phyloP scores from a whole-genome alignment of 345 rosid genomes.

The Angophora floribunda region DNA sequence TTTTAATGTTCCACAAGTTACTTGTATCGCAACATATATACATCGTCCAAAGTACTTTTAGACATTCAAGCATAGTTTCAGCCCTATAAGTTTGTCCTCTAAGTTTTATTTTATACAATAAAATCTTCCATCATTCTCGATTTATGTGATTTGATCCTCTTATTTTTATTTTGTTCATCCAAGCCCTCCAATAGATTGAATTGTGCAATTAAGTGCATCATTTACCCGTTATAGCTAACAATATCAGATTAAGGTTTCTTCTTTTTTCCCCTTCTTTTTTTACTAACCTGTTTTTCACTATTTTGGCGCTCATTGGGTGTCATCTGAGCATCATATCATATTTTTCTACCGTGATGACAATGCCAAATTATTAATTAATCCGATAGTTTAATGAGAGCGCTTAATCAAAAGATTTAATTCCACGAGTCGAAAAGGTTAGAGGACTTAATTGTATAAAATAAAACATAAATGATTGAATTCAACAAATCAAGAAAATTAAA shows the following conservation, averaged over 20 bases:
- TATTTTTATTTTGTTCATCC: neutral
- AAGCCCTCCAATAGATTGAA: neutral
- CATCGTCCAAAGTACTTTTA: neutral
- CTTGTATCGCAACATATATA: neutral
- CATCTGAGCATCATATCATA: neutral
- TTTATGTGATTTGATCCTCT: neutral
- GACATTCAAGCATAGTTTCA: neutral
- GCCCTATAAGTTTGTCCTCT: neutral
- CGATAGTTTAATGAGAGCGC: accelerated
- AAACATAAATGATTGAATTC: neutral
- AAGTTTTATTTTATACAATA: neutral
- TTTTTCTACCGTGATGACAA: neutral
- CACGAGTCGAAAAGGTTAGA: neutral
- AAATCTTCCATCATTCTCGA: neutral
- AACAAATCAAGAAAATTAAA: neutral
- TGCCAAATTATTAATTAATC: neutral
- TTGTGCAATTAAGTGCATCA: neutral
- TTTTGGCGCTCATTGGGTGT: neutral
- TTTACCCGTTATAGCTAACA: neutral
- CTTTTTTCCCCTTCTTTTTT: neutral
- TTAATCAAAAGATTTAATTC: neutral
- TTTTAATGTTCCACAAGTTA: neutral
- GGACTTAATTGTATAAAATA: neutral
- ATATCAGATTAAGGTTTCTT: neutral
- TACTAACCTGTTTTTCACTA: neutral